Evolutionary conservation across 1,284 basidiomycete species (phyloP).

Genomic region (Peniophora sp.): DNA sequence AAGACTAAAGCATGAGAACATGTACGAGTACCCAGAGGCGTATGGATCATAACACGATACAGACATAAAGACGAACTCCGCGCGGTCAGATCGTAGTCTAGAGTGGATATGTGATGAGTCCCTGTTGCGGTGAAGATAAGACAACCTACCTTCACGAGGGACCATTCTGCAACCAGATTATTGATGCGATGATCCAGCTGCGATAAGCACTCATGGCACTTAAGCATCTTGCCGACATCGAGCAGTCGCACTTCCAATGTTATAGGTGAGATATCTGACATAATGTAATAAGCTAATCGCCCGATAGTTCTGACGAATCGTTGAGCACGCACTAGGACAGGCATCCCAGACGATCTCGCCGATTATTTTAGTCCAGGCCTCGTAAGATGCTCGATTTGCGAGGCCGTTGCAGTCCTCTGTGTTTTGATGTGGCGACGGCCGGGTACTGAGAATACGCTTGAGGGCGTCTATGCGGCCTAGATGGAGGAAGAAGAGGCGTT

Average conservation of each 20-base stretch:
- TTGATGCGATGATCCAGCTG: background rate
- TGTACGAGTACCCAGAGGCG: no score
- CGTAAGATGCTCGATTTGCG: background rate
- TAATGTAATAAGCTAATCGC: background rate
- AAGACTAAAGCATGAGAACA: no score
- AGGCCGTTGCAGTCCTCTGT: background rate
- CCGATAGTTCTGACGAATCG: background rate
- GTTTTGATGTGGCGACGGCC: background rate
- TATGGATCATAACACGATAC: no score
- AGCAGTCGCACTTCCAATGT: slow-evolving; percentile 52
- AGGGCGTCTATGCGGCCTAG: background rate
- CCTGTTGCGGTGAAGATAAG: no score
- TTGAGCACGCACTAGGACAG: background rate
- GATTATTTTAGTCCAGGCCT: background rate
- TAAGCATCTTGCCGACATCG: slow-evolving; percentile 48
- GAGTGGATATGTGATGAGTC: no score
- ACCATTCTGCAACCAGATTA: background rate
- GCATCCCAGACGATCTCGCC: slow-evolving; percentile 1
- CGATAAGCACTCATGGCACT: slow-evolving; percentile 26
- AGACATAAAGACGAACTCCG: no score
- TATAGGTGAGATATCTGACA: slow-evolving; percentile 47
- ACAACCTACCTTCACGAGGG: background rate
- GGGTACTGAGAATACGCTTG: background rate
- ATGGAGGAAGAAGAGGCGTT: slow-evolving; percentile 11
- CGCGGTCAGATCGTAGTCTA: no score